Evolutionary conservation across 352 stramenopile genomes (phyloP).

Genomic region (Globisporangium cystogenes): DNA sequence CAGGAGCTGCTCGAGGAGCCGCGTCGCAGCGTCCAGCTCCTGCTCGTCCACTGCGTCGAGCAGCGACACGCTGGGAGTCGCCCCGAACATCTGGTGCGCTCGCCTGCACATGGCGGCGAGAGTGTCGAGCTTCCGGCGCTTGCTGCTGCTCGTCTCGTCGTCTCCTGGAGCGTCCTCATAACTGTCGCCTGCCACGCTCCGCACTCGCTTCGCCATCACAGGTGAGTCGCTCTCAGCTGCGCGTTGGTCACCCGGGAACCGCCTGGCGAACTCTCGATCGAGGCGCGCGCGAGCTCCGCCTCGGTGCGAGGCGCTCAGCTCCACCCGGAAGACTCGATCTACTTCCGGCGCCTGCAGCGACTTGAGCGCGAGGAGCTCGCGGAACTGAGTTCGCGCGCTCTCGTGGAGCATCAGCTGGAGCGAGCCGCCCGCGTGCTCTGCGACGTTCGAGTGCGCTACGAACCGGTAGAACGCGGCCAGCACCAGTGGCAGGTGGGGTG

Average conservation of each 20-base stretch:
- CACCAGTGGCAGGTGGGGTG: slow-evolving; percentile 23
- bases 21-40: slow-evolving; percentile 43
- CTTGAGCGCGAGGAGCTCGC: slow-evolving; percentile 13
- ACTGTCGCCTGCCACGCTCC: background rate
- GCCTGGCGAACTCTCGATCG: background rate
- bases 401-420: slow-evolving; percentile 13
- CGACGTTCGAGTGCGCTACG: slow-evolving; percentile 40
- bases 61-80: slow-evolving; percentile 16
- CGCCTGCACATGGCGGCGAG: slow-evolving; percentile 31
- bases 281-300: slow-evolving; percentile 2
- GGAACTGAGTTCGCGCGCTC: slow-evolving; percentile 17
- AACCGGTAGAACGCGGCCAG: slow-evolving; percentile 43
- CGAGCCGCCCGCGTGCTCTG: slow-evolving; percentile 9
- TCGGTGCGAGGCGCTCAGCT: slow-evolving; percentile 10
- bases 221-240: background rate
- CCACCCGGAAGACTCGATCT: slow-evolving; percentile 8
- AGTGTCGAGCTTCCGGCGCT: slow-evolving; percentile 13
- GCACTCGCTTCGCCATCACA: slow-evolving; percentile 7
- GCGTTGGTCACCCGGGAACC: background rate
- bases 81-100: slow-evolving; percentile 34
- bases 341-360: slow-evolving; percentile 15
- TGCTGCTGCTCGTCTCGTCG: slow-evolving; percentile 1
- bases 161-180: slow-evolving; percentile 1
- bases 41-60: slow-evolving; percentile 28
- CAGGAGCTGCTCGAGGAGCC: slow-evolving; percentile 38